Evolutionary conservation across 148 eudicot species (phyloP).

Genomic region (Bassia scoparia): DNA sequence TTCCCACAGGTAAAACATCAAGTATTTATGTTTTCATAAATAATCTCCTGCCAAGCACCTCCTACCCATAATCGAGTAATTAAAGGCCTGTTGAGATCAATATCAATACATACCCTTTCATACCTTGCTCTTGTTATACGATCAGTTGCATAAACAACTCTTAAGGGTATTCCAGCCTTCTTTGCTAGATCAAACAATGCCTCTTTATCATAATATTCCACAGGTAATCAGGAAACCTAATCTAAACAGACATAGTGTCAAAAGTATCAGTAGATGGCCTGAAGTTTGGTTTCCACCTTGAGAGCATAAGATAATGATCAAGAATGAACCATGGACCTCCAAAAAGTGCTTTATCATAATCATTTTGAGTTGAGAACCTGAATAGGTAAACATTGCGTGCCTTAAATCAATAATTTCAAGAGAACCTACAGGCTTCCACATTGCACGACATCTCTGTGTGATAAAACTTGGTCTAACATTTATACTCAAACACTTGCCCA

Average conservation of each 20-base stretch:
- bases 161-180: not conserved
- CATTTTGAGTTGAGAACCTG: not conserved
- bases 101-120: not conserved
- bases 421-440: not conserved
- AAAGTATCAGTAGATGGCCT: not conserved
- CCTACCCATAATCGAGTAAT: no score
- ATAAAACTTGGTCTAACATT: not conserved
- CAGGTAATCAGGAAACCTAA: not conserved
- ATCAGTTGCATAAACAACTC: not conserved
- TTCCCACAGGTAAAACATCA: no score
- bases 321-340: constrained; percentile 5
- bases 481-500: not conserved
- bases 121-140: not conserved
- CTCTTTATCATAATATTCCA: not conserved
- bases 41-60: no score
- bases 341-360: not conserved
- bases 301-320: not conserved
- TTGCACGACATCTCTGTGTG: not conserved
- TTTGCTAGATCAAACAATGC: not conserved
- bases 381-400: not conserved
- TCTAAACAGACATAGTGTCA: not conserved
- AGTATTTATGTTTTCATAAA: no score
- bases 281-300: constrained; percentile 2
- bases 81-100: not conserved
- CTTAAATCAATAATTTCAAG: not conserved